Evolutionary conservation across 1,284 basidiomycete genomes (phyloP), one percentile per base, ranked within the genome.

Genomic region (Irpex rosettiformis): DNA sequence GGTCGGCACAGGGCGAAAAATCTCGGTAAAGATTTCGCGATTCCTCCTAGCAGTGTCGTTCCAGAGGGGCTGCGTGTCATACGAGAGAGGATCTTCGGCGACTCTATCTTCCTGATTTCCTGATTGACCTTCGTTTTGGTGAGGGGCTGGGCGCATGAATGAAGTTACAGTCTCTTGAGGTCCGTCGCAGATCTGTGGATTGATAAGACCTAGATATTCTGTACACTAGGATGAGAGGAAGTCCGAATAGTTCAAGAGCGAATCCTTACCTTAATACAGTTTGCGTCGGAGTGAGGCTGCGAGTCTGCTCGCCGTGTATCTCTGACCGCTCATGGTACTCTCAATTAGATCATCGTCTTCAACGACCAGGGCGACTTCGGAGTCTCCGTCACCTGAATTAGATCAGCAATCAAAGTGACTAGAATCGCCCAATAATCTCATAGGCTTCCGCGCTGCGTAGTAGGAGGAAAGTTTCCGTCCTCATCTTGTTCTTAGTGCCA

Each of bases 331-430:
- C 94, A 97, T 96, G 3, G 70, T 79, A 6, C 86, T 83, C 55
- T 84, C 79, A 55, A 98, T 79, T 76, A 86, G 77, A 57, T 96
- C 93, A 2, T 80, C 76, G 67, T 98, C 95, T 72, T 97, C 94
- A 25, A 96, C 88, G 16, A 97, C 85, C 4, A 96, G 75, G 1
- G 91, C 92, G 64, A 97, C 96, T 74, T 98, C 95, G 1, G 92
- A 94, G 72, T 97, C 95, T 33, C 93, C 92, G 67, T 96, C 86
- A 28, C 95, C 81, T 89, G 66, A 11, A 16, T 43, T 3, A 33
- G 42, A 48, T 54, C n/a, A 57, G 25, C 18, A n/a, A 30, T 30
- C 30, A 37, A 42, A 21, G 57, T 22, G 29, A 29, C 6, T 93
- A 82, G 70, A 94, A 96, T 55, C 74, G 74, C 59, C 76, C 73